phyloP scores from a whole-genome alignment of 208 protist species.

The Crithidia expoeki region DNA sequence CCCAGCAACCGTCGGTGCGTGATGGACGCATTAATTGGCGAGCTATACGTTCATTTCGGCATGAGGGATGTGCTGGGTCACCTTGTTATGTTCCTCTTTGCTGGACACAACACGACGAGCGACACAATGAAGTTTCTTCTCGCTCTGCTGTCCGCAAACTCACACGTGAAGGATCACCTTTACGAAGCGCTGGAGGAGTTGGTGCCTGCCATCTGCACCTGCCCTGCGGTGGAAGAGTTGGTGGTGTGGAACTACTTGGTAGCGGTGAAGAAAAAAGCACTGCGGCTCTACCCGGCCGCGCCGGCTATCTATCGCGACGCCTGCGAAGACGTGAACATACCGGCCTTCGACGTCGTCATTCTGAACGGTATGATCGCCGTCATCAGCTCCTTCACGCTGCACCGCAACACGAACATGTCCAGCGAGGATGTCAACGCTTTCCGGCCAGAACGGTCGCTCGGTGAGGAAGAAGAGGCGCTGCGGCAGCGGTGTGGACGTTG shows the following conservation, averaged over 20 bases:
- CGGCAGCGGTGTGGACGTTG: constrained; percentile 45
- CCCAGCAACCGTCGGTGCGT: constrained; percentile 31
- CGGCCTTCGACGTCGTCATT: constrained; percentile 47
- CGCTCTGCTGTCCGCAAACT: constrained; percentile 43
- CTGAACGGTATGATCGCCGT: constrained; percentile 49
- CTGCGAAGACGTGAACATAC: constrained; percentile 42
- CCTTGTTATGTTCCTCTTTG: constrained; percentile 62
- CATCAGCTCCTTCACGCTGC: constrained; percentile 58
- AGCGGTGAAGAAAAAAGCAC: constrained; percentile 47
- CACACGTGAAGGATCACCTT: constrained; percentile 43
- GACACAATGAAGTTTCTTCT: constrained; percentile 60
- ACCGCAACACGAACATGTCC: constrained; percentile 50
- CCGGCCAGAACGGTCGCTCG: constrained; percentile 57
- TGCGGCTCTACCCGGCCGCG: constrained; percentile 60
- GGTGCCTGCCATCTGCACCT: constrained; percentile 44
- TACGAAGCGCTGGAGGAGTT: constrained; percentile 45
- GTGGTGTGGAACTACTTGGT: constrained; percentile 55
- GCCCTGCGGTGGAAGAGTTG: constrained; percentile 52
- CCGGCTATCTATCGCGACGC: constrained; percentile 68
- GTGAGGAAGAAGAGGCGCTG: constrained; percentile 42
- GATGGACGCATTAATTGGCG: constrained; percentile 53
- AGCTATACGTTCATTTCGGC: constrained; percentile 42
- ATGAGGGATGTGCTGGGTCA: constrained; percentile 56
- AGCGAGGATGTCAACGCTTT: constrained; percentile 45
- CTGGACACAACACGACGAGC: constrained; percentile 60